Conservation (phyloP, 768 basidiomycete genomes). For the Pholiota microspora region DNA sequence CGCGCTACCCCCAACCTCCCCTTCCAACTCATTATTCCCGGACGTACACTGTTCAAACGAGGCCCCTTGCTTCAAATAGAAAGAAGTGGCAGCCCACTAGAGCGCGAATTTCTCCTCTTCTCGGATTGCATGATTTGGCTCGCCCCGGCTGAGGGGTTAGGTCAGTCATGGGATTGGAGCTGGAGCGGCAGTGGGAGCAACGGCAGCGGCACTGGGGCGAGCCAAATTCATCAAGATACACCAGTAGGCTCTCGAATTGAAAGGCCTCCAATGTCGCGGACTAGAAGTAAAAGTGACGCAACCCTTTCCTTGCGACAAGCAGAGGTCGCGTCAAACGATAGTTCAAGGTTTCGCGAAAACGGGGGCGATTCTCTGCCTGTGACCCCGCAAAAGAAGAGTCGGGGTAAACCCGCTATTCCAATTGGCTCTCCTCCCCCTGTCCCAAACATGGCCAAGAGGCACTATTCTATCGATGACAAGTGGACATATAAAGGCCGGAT, state of each 20-base stretch:
- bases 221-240: constrained; percentile 14
- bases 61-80: constrained; percentile 60
- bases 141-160: constrained; percentile 42
- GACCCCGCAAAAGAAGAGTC: constrained; percentile 5
- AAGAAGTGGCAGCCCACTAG: constrained; percentile 45
- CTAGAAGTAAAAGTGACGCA: constrained; percentile 60
- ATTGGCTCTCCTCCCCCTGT: constrained; percentile 21
- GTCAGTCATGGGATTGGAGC: constrained; percentile 30
- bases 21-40: constrained; percentile 75
- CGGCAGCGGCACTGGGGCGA: constrained; percentile 19
- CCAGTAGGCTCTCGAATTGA: constrained; percentile 12
- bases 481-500: constrained; percentile 74
- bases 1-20: constrained; percentile 74
- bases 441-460: constrained; percentile 28
- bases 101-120: constrained; percentile 77
- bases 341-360: not conserved
- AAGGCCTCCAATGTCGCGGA: constrained; percentile 37
- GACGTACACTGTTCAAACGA: constrained; percentile 74
- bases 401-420: constrained; percentile 4
- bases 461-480: constrained; percentile 49
- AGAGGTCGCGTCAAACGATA: not conserved
- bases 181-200: constrained; percentile 29
- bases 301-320: constrained; percentile 35
- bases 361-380: not conserved
- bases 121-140: constrained; percentile 83